phyloP scores from a whole-genome alignment of 129 eudicot genomes.

The Apium graveolens region DNA sequence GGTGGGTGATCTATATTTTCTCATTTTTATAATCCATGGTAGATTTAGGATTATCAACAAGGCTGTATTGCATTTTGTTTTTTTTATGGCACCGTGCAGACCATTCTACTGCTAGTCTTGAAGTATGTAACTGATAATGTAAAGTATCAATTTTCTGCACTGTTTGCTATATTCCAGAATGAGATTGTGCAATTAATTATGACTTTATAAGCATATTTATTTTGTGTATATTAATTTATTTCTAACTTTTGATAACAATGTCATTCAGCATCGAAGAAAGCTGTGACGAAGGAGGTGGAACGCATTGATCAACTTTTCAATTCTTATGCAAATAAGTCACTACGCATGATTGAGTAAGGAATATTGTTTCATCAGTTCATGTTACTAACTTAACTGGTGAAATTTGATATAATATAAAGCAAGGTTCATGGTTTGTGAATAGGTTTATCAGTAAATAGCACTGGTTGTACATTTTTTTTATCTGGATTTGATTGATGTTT shows the following conservation, averaged over 20 bases:
- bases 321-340: slow-evolving; percentile 45
- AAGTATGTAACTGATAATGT: neutral
- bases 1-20: too few relatives aligned
- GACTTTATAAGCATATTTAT: neutral
- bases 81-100: neutral
- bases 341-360: slow-evolving; percentile 60
- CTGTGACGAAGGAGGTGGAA: slow-evolving; percentile 31
- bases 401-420: neutral
- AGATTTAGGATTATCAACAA: too few relatives aligned
- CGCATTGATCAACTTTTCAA: slow-evolving; percentile 40
- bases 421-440: neutral
- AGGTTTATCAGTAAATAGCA: neutral
- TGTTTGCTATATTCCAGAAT: neutral
- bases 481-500: neutral
- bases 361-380: neutral
- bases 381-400: neutral
- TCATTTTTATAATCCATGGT: too few relatives aligned
- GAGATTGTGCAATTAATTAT: neutral
- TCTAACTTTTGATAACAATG: neutral
- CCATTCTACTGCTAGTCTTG: neutral
- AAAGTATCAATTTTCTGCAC: neutral
- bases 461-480: neutral
- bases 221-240: neutral
- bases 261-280: slow-evolving; percentile 39
- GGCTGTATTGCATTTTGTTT: neutral